Base-by-base conservation (phyloP, 2,329 filamentous ascomycete species). In the Didymellaceae sp. region DNA sequence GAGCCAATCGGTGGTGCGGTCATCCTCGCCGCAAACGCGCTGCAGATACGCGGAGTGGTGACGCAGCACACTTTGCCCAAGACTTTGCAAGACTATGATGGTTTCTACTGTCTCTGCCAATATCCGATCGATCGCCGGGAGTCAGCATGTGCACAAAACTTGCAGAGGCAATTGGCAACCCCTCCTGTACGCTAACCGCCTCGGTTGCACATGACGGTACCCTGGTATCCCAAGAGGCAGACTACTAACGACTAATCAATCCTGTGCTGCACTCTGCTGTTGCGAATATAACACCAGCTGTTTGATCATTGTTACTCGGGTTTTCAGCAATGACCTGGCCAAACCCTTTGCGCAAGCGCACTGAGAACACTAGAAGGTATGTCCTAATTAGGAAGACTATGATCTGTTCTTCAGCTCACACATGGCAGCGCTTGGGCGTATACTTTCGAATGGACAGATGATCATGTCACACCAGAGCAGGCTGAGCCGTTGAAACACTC, bases 391-490 rank as follows among this genome's bases (percentile, higher is more conserved):
- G 55, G 48, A 54, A 55, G 56, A 54, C 42, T 35, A 45, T 33
- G 32, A 39, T 42, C 45, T 18, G 17, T 22, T 32, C 50, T 49
- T 37, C 32, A 26, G 49, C 55, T 66, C 14, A 62, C 49, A 7
- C 28, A n/a, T 22, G 31, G 16, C 52, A 80, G 78, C 20, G 72
- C 70, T 57, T 91, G 86, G 84, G 86, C 83, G 16, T 82, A 89
- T 63, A 81, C 78, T 6, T 91, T 92, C 66, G 81, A 86, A 60
- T 86, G 87, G 79, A 89, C 87, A 1, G 68, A 80, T 5, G 71
- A 85, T 3, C 89, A 93, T 68, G 74, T 83, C 14, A 83, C 82
- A 1, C 71, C 77, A 6, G 80, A 86, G 45, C 76, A 90, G 62
- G 74, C 86, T 30, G 72, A 81, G 45, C 82, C 81, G 3, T 66